Conservation (phyloP, 768 basidiomycete genomes). For the Plicaturopsis crispa region DNA sequence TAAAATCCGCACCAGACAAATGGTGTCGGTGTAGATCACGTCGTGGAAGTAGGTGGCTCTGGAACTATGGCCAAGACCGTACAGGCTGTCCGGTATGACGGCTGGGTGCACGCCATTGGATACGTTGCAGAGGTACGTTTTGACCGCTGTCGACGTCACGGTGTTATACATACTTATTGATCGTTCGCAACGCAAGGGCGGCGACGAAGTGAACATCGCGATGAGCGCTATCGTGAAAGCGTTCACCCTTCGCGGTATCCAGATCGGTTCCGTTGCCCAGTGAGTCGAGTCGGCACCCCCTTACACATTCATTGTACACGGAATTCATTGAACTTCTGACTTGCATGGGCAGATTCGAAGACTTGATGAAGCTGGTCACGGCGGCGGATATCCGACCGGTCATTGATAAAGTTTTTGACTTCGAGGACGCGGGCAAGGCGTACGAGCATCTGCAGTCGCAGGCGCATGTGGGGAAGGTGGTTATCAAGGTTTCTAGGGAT, state of each 20-base stretch:
- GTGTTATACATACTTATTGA: neutral
- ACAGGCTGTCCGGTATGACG: conserved; percentile 29
- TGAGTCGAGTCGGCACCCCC: too few species aligned
- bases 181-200: conserved; percentile 11
- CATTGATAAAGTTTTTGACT: conserved; percentile 51
- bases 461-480: conserved; percentile 55
- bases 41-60: conserved; percentile 40
- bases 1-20: neutral
- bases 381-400: conserved; percentile 43
- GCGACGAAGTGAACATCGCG: conserved; percentile 22
- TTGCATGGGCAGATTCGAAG: conserved; percentile 47
- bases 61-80: conserved; percentile 41
- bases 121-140: conserved; percentile 32
- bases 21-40: conserved; percentile 13
- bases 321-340: neutral
- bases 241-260: conserved; percentile 40
- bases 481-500: conserved; percentile 33
- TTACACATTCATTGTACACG: too few species aligned
- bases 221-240: conserved; percentile 28
- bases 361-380: conserved; percentile 41
- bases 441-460: conserved; percentile 47
- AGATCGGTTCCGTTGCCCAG: conserved; percentile 52
- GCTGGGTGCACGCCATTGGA: conserved; percentile 44
- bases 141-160: neutral
- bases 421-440: conserved; percentile 43